Conservation (phyloP, 805 yeast species). For the Candida patagonica region DNA sequence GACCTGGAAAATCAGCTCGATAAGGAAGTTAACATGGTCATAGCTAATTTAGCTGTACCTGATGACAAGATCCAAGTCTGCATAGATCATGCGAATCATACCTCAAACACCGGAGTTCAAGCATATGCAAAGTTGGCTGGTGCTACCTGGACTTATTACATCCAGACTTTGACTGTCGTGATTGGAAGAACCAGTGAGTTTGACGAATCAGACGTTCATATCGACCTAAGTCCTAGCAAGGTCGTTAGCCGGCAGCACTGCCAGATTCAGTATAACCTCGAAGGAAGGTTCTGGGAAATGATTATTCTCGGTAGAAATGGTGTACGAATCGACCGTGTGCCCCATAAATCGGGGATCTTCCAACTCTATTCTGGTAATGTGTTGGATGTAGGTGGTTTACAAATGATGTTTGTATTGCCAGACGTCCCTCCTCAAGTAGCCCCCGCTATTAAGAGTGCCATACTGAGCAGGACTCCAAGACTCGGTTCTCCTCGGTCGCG, state of each 20-base stretch:
- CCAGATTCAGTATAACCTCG: constrained; percentile 63
- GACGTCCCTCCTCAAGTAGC: constrained; percentile 71
- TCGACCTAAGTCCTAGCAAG: constrained; percentile 93
- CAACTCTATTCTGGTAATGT: constrained; percentile 77
- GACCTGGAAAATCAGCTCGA: not conserved
- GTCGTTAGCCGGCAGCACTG: constrained; percentile 95
- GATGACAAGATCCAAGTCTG: constrained; percentile 72
- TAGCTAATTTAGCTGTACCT: constrained; percentile 60
- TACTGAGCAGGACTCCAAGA: not conserved
- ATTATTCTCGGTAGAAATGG: constrained; percentile 85
- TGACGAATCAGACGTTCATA: constrained; percentile 41
- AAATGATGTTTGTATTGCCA: constrained; percentile 97
- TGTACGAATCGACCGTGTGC: constrained; percentile 72
- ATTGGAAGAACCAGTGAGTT: constrained; percentile 65
- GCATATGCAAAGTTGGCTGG: constrained; percentile 98
- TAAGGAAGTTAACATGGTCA: constrained; percentile 51
- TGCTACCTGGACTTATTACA: constrained; percentile 85
- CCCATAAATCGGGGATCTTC: constrained; percentile 33
- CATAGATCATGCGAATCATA: constrained; percentile 62
- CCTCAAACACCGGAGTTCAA: constrained; percentile 64
- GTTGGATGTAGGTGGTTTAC: constrained; percentile 92
- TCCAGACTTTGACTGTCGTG: constrained; percentile 60
- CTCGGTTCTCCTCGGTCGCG: constrained; percentile 1
- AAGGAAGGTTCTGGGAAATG: constrained; percentile 77
- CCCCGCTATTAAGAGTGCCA: constrained; percentile 10